phyloP scores from a whole-genome alignment of 2,329 filamentous ascomycete species.

The Pyricularia pennisetigena region DNA sequence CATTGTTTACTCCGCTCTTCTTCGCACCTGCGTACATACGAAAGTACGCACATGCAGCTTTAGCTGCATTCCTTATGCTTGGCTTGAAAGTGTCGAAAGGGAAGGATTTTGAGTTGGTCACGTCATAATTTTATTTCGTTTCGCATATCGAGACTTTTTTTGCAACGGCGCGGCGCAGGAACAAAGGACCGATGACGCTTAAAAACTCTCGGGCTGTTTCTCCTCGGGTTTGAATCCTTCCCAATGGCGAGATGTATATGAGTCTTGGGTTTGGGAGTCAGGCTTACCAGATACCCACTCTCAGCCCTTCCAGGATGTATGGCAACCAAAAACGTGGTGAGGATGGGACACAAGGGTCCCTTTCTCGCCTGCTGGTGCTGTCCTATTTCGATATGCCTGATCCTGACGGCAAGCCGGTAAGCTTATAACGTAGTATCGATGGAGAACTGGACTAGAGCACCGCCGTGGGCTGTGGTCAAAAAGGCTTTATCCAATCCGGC shows the following conservation, averaged over 20 bases:
- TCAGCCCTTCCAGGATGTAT: background rate
- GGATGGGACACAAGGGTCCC: background rate
- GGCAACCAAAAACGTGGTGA: background rate
- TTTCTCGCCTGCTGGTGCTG: background rate
- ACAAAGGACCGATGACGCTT: background rate
- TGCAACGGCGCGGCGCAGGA: background rate
- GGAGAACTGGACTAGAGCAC: background rate
- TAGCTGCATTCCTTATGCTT: background rate
- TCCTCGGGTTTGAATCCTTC: background rate
- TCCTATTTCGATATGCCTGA: background rate
- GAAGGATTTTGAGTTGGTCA: background rate
- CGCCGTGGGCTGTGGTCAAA: background rate
- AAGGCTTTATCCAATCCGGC: background rate
- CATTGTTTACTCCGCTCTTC: background rate
- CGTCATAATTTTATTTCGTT: background rate
- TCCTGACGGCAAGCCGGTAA: background rate
- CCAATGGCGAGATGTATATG: background rate
- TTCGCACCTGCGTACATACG: background rate
- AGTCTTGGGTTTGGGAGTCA: background rate
- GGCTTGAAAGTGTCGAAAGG: background rate
- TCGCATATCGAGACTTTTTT: background rate
- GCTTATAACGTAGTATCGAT: background rate
- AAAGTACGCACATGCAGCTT: background rate
- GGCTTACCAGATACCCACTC: background rate
- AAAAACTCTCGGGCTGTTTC: background rate